phyloP scores from a whole-genome alignment of 805 yeast genomes.

The Metschnikowia proteae region DNA sequence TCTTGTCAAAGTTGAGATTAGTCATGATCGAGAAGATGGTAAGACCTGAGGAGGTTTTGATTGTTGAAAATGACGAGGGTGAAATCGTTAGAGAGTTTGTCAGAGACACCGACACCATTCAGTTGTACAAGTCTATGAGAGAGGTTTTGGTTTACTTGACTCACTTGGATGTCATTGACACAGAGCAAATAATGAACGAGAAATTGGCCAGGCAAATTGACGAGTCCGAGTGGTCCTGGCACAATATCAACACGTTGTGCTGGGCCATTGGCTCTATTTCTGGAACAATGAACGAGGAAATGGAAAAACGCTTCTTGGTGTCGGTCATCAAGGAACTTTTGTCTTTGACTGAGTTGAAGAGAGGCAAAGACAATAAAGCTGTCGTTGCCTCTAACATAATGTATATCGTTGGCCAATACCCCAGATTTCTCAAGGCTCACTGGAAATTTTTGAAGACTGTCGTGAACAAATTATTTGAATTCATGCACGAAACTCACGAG shows the following conservation, averaged over 20 bases:
- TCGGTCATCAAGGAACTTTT: slow-evolving; percentile 88
- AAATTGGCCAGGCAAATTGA: slow-evolving; percentile 91
- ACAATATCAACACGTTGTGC: slow-evolving; percentile 91
- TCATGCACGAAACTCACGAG: slow-evolving; percentile 99
- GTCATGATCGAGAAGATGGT: slow-evolving; percentile 98
- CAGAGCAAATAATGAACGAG: slow-evolving; percentile 89
- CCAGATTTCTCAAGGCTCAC: slow-evolving; percentile 94
- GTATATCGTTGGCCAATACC: slow-evolving; percentile 99
- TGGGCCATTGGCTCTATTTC: slow-evolving; percentile 99
- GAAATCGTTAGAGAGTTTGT: slow-evolving; percentile 97
- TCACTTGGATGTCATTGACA: slow-evolving; percentile 90
- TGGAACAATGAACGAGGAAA: slow-evolving; percentile 97
- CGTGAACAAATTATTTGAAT: slow-evolving; percentile 90
- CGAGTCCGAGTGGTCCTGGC: slow-evolving; percentile 99
- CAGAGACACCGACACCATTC: slow-evolving; percentile 95
- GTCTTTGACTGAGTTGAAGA: slow-evolving; percentile 89
- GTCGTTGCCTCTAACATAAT: slow-evolving; percentile 99
- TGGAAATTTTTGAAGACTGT: slow-evolving; percentile 98
- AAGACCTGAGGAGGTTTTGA: slow-evolving; percentile 94
- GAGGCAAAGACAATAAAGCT: slow-evolving; percentile 97
- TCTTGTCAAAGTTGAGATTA: slow-evolving; percentile 77
- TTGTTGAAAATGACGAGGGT: slow-evolving; percentile 98
- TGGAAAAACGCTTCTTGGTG: slow-evolving; percentile 92
- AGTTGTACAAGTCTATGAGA: slow-evolving; percentile 90
- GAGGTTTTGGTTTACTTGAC: slow-evolving; percentile 94